Base-by-base conservation (phyloP, 768 basidiomycete genomes). In the Leccinum variicolor region DNA sequence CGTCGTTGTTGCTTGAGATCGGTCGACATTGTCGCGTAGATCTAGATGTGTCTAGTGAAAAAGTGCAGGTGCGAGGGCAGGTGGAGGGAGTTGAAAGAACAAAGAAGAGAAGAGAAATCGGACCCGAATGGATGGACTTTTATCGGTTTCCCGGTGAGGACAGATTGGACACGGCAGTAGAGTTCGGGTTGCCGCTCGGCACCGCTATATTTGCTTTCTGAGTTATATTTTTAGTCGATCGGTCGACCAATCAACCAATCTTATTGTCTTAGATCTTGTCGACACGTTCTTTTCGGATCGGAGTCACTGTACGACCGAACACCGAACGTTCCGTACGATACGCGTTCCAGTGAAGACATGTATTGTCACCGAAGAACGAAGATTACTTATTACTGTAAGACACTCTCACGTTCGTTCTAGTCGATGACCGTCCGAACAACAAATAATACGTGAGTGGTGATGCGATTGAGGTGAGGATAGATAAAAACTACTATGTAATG, bases 1-100 rank as follows among this genome's bases (percentile, higher is more conserved):
- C 87, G 81, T 57, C 76, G 75, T n/a, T 73, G 73, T 21, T 77
- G 74, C 69, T 81, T 81, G 26, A 53, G 48, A 41, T 69, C 64
- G 46, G 62, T 58, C 13, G 72, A 56, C 57, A 69, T 70, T 34
- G 41, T 34, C 8, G 45, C n/a, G 23, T 46, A 46, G 45, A 23
- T 45, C 45, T 41, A 41, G 4, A 19, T 11, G 23, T 29, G 26
- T 23, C 45, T 21, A 21, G 6, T 43, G 15, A 7, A 33, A 21
- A 19, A 43, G 19, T 43, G 41, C 10, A 13, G 29, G 10, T 51
- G 50, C 50, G 31, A n/a, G 14, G 7, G 17, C 17, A n/a, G 36
- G 36, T 39, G n/a, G 28, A 2, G 3, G 17, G 51, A 2, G 9
- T 39, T 13, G 10, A 25, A 10, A 46, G 43, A 36, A 41, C 39